phyloP scores from a whole-genome alignment of 2,329 filamentous ascomycete species.

The Arthrinium phaeospermum region DNA sequence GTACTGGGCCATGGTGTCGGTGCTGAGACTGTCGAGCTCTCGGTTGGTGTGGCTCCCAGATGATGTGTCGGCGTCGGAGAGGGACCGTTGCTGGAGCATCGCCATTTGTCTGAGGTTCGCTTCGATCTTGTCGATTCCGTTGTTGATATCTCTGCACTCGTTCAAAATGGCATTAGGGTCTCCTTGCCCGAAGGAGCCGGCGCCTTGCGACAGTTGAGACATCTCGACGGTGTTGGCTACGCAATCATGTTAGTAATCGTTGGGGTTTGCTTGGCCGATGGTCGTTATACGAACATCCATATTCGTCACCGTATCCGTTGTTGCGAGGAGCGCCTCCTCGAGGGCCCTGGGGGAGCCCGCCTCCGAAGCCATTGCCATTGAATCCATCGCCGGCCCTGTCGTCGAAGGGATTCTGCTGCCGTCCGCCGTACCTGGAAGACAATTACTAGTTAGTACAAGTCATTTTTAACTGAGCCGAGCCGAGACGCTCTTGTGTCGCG shows the following conservation, averaged over 20 bases:
- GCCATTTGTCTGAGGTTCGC: constrained; percentile 74
- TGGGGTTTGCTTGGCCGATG: neutral
- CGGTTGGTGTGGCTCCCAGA: constrained; percentile 68
- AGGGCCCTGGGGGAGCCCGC: constrained; percentile 31
- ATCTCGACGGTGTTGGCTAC: constrained; percentile 66
- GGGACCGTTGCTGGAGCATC: constrained; percentile 71
- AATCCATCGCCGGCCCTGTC: constrained; percentile 44
- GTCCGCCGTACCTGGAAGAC: constrained; percentile 56
- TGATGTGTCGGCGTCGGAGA: constrained; percentile 77
- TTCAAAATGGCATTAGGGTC: constrained; percentile 83
- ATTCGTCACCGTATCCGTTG: constrained; percentile 34
- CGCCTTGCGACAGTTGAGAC: constrained; percentile 65
- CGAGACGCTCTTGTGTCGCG: constrained; percentile 19
- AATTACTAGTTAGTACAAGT: constrained; percentile 31
- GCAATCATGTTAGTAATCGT: neutral
- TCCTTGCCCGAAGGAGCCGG: constrained; percentile 49
- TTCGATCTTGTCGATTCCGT: constrained; percentile 77
- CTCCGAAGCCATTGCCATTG: constrained; percentile 44
- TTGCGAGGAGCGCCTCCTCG: constrained; percentile 27
- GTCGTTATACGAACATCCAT: constrained; percentile 46
- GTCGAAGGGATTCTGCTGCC: constrained; percentile 63
- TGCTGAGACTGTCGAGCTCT: constrained; percentile 74
- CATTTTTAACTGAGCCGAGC: constrained; percentile 29
- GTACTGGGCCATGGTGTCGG: constrained; percentile 84
- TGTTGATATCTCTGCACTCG: constrained; percentile 81